Base-by-base conservation (phyloP, 2,329 filamentous ascomycete species). In the Lachnellula willkommii region DNA sequence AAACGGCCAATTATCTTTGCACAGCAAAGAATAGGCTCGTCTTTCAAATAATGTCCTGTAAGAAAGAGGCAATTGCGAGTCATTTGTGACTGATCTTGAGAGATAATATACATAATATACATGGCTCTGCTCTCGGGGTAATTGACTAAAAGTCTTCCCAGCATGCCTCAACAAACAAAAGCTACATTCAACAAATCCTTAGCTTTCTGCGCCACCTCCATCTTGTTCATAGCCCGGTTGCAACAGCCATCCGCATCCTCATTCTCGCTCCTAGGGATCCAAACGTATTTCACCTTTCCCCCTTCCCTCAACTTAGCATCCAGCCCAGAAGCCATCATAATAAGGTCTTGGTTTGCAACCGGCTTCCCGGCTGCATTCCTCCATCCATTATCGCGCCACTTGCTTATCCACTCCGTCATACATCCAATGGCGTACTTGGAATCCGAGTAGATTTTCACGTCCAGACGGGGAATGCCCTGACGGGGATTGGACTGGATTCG, bases 311-410 rank as follows among this genome's bases (percentile, higher is more conserved):
- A 17, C 6, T 22, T 15, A 17, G 63, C 58, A 24, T 71, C 59
- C 5, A 74, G 56, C 2, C 61, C 45, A 12, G 52, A 58, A 2
- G 69, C 70, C 20, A 60, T 3, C 55, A 68, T 24, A 45, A 74
- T 68, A 2, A 75, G 58, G 53, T 73, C 71, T n/a, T 51, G 59
- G 53, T 75, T 74, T 11, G 62, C 67, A n/a, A 74, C 69, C 5
- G 60, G 52, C 1, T 55, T 5, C 1, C 70, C 70, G 0, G 42
- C 32, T 6, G 66, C 32, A 57, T 69, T 74, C 0, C 6, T 49
- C 69, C 70, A 74, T 1, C 66, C 70, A 46, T 73, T 73, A 0
- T 20, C 1, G 0, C 0, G 1, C 73, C 72, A 74, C 4, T 63
- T 70, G 47, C 67, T 15, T 24, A 70, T 53, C 69, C 69, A 72